Conservation (phyloP, 2,329 filamentous ascomycete species). For the Nemania sp. region DNA sequence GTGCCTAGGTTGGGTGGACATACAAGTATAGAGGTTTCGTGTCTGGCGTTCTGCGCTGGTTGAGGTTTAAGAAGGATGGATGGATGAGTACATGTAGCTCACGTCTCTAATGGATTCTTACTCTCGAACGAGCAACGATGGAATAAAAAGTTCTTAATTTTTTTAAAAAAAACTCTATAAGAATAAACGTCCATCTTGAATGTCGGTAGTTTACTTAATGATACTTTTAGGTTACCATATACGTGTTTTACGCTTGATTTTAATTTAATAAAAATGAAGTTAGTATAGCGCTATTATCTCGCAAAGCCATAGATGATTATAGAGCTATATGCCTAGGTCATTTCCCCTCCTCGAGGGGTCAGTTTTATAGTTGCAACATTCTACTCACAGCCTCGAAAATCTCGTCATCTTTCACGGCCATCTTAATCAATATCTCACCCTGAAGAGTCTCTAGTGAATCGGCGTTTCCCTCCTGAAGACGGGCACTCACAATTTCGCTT, state of each 20-base stretch:
- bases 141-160: conserved; percentile 16
- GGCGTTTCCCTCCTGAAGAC: conserved; percentile 23
- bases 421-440: conserved; percentile 34
- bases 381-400: conserved; percentile 15
- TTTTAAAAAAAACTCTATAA: neutral
- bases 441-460: conserved; percentile 15
- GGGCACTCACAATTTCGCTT: conserved; percentile 27
- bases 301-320: neutral
- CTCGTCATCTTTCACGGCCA: conserved; percentile 19
- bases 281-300: neutral
- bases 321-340: neutral
- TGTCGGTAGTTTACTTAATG: neutral
- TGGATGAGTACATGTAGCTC: neutral
- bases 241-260: neutral
- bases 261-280: neutral
- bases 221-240: neutral
- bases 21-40: neutral
- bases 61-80: neutral
- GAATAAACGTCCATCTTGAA: neutral
- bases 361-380: conserved; percentile 9
- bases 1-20: neutral
- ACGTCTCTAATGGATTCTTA: neutral
- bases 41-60: conserved; percentile 22
- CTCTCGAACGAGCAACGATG: neutral
- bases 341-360: neutral